Conservation (phyloP, 352 stramenopile genomes). For the Globisporangium polare region DNA sequence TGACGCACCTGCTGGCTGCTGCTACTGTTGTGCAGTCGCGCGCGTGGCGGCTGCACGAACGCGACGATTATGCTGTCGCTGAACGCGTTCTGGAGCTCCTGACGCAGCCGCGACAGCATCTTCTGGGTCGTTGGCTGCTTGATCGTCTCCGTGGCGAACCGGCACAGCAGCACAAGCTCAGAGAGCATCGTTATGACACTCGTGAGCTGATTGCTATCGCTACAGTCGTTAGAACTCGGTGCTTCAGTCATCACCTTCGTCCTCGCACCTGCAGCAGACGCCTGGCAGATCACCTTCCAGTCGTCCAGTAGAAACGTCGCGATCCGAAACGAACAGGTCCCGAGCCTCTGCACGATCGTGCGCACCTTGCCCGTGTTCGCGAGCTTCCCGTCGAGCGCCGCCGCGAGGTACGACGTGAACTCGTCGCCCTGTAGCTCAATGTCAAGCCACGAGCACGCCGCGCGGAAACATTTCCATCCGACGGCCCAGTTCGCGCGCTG, state of each 20-base stretch:
- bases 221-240: background rate
- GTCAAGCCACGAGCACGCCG: constrained; percentile 53
- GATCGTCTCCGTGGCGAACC: constrained; percentile 30
- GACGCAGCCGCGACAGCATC: constrained; percentile 41
- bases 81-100: constrained; percentile 51
- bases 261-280: background rate
- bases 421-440: constrained; percentile 28
- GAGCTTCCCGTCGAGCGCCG: constrained; percentile 62
- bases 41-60: constrained; percentile 26
- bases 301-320: constrained; percentile 38
- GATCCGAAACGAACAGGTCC: constrained; percentile 18
- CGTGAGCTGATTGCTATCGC: background rate
- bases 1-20: constrained; percentile 8
- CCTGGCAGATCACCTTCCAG: constrained; percentile 27
- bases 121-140: constrained; percentile 17
- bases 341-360: constrained; percentile 32
- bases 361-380: constrained; percentile 25
- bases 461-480: constrained; percentile 70
- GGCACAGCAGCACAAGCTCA: constrained; percentile 44
- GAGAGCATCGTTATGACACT: constrained; percentile 20
- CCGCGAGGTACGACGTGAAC: constrained; percentile 34
- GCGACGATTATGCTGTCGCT: constrained; percentile 29
- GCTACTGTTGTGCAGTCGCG: background rate
- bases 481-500: constrained; percentile 35
- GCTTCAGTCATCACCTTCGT: no score